Conservation (phyloP, 768 basidiomycete species). For the Russula lepida region DNA sequence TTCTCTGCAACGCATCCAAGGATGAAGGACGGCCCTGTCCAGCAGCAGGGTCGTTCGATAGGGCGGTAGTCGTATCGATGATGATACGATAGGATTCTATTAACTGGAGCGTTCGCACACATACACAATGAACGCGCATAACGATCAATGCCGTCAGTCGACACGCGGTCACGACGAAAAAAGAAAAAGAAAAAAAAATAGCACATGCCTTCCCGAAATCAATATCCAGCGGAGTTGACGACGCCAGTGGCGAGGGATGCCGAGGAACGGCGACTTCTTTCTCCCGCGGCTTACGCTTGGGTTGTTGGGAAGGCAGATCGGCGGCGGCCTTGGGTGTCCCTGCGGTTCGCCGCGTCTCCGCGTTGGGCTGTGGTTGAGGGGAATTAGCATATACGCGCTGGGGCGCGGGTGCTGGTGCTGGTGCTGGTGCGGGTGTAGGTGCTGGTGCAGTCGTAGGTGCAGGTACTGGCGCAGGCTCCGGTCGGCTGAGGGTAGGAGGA, state of each 20-base stretch:
- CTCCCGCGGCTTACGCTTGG: slow-evolving; percentile 32
- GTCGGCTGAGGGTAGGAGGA: slow-evolving; percentile 3
- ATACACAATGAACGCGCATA: not conserved
- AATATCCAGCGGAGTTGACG: slow-evolving; percentile 26
- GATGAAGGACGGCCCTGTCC: slow-evolving; percentile 23
- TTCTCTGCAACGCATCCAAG: slow-evolving; percentile 33
- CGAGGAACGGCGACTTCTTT: slow-evolving; percentile 28
- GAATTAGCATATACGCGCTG: slow-evolving; percentile 27
- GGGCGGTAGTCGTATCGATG: slow-evolving; percentile 33
- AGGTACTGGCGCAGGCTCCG: slow-evolving; percentile 13
- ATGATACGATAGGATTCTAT: slow-evolving; percentile 38
- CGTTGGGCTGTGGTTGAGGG: slow-evolving; percentile 28
- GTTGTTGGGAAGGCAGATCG: slow-evolving; percentile 22
- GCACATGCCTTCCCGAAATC: slow-evolving; percentile 37
- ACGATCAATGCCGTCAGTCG: not conserved
- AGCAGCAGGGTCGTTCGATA: slow-evolving; percentile 23
- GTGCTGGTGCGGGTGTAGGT: slow-evolving; percentile 15
- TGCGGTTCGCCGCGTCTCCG: slow-evolving; percentile 24
- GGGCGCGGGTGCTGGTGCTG: slow-evolving; percentile 20
- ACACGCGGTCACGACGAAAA: not conserved
- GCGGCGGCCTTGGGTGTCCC: slow-evolving; percentile 18
- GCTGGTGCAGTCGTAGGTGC: slow-evolving; percentile 22
- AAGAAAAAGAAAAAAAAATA: not conserved
- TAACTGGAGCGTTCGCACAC: slow-evolving; percentile 27
- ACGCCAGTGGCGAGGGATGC: slow-evolving; percentile 22